A percentile compares a stretch with the other conserved stretches of the same genome.
Evolutionary conservation across 23 red algal species (phyloP).

Genomic region (Chondrus crispus): DNA sequence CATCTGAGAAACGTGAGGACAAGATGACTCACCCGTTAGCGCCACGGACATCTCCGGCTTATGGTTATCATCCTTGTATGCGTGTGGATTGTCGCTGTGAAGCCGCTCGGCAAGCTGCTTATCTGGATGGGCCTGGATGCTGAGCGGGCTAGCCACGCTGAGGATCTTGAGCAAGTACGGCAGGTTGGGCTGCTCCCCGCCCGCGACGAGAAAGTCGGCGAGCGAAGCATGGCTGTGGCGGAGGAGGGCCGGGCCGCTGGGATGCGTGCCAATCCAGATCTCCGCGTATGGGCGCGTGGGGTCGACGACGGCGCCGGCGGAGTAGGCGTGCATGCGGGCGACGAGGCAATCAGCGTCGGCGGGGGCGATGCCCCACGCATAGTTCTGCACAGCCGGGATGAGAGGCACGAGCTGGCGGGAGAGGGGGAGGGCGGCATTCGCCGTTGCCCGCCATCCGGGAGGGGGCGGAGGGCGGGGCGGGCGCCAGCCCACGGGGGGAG

Average conservation of each 20-base stretch:
- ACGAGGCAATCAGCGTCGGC: slow-evolving; percentile 31
- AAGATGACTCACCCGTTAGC: slow-evolving; percentile 28
- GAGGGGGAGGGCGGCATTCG: neutral
- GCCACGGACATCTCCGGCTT: slow-evolving; percentile 97
- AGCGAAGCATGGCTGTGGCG: neutral
- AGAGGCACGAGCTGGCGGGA: slow-evolving; percentile 27
- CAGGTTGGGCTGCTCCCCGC: neutral
- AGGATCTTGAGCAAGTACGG: slow-evolving; percentile 96
- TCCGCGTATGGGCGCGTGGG: slow-evolving; percentile 74
- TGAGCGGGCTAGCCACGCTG: slow-evolving; percentile 78
- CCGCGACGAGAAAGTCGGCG: neutral
- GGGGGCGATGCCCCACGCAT: slow-evolving; percentile 61
- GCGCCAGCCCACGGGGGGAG: too few species aligned
- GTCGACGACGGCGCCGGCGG: slow-evolving; percentile 2
- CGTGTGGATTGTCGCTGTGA: slow-evolving; percentile 51
- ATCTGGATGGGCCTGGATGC: slow-evolving; percentile 92
- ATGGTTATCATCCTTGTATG: slow-evolving; percentile 96
- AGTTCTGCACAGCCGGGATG: slow-evolving; percentile 57
- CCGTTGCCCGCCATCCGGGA: neutral
- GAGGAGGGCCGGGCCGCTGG: slow-evolving; percentile 55
- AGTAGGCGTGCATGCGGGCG: slow-evolving; percentile 56
- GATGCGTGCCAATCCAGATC: slow-evolving; percentile 95
- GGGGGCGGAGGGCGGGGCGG: too few species aligned
- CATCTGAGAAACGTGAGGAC: neutral
- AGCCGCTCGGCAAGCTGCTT: slow-evolving; percentile 57